phyloP scores from a whole-genome alignment of 2,329 filamentous ascomycete genomes.

The Fonsecaea monophora region DNA sequence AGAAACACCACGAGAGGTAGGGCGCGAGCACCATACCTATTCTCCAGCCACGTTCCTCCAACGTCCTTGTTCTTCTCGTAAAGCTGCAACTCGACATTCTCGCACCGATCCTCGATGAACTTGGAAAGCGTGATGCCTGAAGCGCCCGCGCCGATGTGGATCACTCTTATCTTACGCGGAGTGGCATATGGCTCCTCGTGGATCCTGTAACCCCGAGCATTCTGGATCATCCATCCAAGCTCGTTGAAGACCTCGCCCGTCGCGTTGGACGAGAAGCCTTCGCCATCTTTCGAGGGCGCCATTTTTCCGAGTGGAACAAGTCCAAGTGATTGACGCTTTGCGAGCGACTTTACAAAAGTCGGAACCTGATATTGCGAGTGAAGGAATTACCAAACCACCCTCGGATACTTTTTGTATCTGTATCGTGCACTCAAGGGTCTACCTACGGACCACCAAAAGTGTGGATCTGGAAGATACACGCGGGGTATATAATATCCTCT shows the following conservation, averaged over 20 bases:
- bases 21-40: conserved; percentile 32
- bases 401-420: too few relatives aligned
- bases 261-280: conserved; percentile 23
- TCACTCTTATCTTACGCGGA: conserved; percentile 41
- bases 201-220: conserved; percentile 27
- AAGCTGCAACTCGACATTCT: conserved; percentile 38
- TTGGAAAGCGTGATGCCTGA: conserved; percentile 51
- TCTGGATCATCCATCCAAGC: conserved; percentile 27
- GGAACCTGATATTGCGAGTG: neutral
- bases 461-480: too few relatives aligned
- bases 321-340: neutral
- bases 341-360: neutral
- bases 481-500: too few relatives aligned
- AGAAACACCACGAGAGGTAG: neutral
- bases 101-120: conserved; percentile 35
- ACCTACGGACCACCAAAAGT: neutral
- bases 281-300: conserved; percentile 28
- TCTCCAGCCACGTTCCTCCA: conserved; percentile 45
- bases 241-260: conserved; percentile 28
- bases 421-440: neutral
- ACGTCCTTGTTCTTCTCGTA: conserved; percentile 44
- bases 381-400: neutral
- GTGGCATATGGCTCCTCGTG: conserved; percentile 29
- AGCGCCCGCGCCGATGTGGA: conserved; percentile 51
- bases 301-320: neutral